Conservation (phyloP, 192 early-diverging fungal genomes). For the Chytriomyces confervae region DNA sequence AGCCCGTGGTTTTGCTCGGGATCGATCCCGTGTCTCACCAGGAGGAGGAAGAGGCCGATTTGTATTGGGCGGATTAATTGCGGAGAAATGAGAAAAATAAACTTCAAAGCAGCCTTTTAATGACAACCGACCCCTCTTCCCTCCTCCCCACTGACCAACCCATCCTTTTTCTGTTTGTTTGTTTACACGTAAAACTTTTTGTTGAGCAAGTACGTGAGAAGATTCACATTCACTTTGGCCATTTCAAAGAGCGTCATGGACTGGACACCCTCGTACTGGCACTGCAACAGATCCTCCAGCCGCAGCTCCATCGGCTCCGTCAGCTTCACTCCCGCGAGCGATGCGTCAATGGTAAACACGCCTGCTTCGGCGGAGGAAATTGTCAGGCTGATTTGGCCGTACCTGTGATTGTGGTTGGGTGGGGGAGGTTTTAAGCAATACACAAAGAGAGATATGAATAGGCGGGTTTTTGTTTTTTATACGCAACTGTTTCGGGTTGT, state of each 20-base stretch:
- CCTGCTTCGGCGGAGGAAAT: conserved; percentile 93
- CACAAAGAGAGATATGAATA: conserved; percentile 7
- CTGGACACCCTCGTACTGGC: conserved; percentile 91
- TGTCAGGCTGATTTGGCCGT: conserved; percentile 85
- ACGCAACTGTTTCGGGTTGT: conserved; percentile 73
- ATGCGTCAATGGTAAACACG: conserved; percentile 87
- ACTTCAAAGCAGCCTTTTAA: no score
- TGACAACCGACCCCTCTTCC: no score
- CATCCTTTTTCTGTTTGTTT: no score
- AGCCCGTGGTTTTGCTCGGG: no score
- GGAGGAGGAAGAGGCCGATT: no score
- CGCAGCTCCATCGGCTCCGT: conserved; percentile 76
- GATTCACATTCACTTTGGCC: conserved; percentile 93
- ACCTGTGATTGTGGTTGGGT: conserved; percentile 45
- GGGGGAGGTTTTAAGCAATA: no score
- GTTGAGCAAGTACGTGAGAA: conserved; percentile 95
- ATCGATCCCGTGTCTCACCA: no score
- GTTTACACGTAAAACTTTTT: conserved; percentile 80
- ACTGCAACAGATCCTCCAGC: conserved; percentile 92
- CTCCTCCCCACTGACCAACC: no score
- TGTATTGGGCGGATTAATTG: no score
- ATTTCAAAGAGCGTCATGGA: conserved; percentile 92
- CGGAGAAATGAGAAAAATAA: no score
- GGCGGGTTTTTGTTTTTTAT: background rate
- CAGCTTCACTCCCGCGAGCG: conserved; percentile 68